Evolutionary conservation across 345 rosid genomes (phyloP).

Genomic region (Anastatica hierochuntica): DNA sequence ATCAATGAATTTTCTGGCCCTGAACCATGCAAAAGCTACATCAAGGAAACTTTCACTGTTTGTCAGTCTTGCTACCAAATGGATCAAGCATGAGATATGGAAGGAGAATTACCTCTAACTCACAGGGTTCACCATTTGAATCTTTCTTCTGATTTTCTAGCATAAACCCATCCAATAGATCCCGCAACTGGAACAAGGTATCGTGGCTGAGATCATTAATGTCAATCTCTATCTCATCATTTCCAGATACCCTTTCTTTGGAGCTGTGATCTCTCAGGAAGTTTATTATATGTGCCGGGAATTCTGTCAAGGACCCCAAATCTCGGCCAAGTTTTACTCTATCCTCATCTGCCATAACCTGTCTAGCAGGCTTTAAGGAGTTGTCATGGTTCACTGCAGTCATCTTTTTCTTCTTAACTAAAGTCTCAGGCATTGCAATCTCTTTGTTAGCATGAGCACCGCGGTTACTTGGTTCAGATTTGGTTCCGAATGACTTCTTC

Average conservation of each 20-base stretch:
- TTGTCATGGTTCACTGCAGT: conserved; percentile 21
- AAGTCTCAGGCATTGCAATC: conserved; percentile 12
- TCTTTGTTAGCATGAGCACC: background rate
- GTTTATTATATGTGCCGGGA: conserved; percentile 54
- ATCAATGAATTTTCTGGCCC: conserved; percentile 53
- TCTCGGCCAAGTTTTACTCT: conserved; percentile 46
- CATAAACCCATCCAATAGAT: conserved; percentile 59
- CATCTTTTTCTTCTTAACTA: conserved; percentile 37
- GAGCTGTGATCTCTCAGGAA: conserved; percentile 58
- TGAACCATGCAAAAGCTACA: conserved; percentile 54
- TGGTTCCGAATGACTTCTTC: conserved; percentile 43
- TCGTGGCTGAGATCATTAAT: conserved; percentile 56
- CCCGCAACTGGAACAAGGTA: conserved; percentile 50
- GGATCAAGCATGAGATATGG: background rate
- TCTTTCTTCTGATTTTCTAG: conserved; percentile 35
- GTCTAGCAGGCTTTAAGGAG: conserved; percentile 30
- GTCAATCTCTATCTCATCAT: conserved; percentile 87
- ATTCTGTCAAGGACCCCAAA: conserved; percentile 50
- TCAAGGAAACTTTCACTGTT: background rate
- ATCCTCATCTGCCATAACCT: conserved; percentile 38
- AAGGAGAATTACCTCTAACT: conserved; percentile 48
- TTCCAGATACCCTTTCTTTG: conserved; percentile 36
- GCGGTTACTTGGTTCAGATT: background rate
- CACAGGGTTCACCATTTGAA: conserved; percentile 47
- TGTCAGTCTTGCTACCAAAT: conserved; percentile 3